Conservation (phyloP, 306 rosid species). For the Myrica gale region DNA sequence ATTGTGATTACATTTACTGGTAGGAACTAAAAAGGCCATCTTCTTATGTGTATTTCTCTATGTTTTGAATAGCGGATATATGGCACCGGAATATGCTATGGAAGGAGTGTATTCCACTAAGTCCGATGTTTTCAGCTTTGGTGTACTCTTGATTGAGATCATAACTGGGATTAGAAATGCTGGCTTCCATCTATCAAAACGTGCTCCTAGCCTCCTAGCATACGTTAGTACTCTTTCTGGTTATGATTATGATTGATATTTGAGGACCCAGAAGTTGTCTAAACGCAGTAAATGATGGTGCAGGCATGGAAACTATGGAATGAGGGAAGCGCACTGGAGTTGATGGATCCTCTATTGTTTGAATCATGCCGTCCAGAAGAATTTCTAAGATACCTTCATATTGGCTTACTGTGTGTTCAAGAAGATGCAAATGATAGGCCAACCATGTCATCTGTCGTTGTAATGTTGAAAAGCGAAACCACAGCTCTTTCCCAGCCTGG, state of each 20-base stretch:
- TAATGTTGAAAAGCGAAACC: conserved; percentile 40
- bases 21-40: neutral
- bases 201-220: conserved; percentile 33
- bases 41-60: neutral
- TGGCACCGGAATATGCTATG: conserved; percentile 55
- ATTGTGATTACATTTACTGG: too few relatives aligned
- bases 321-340: conserved; percentile 33
- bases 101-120: conserved; percentile 44
- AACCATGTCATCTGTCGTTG: conserved; percentile 45
- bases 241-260: neutral
- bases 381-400: conserved; percentile 36
- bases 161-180: conserved; percentile 37
- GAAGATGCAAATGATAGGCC: conserved; percentile 50
- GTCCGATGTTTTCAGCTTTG: conserved; percentile 43
- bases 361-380: conserved; percentile 32
- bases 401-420: conserved; percentile 51
- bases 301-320: conserved; percentile 50
- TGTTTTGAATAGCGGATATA: conserved; percentile 19
- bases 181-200: conserved; percentile 34
- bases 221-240: conserved; percentile 27
- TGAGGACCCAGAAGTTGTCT: neutral
- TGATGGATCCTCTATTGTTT: conserved; percentile 38
- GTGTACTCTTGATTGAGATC: conserved; percentile 45
- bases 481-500: conserved; percentile 27
- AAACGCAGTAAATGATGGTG: conserved; percentile 8